A percentile compares a stretch with the other conserved stretches of the same genome.
Conservation (phyloP, 176 grass and related monocot species). For the Tillandsia fasciculata region DNA sequence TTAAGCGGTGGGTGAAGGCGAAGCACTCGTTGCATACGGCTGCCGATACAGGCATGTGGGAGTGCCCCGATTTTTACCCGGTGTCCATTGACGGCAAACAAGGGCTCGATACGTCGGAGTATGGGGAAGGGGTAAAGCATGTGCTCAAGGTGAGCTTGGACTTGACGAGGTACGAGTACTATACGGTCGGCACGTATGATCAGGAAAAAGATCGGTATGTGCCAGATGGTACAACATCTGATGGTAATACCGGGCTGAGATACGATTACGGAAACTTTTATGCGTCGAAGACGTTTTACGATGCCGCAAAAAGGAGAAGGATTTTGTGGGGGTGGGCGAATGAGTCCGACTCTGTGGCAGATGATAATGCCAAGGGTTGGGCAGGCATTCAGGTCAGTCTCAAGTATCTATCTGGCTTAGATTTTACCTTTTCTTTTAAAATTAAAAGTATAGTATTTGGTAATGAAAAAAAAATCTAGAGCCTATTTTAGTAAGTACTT, state of each 20-base stretch:
- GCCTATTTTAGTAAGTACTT: no score
- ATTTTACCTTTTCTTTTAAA: no score
- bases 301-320: conserved; percentile 41
- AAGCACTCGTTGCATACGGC: conserved; percentile 53
- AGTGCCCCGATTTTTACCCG: conserved; percentile 82
- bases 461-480: no score
- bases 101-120: conserved; percentile 35
- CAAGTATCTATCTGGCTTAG: no score
- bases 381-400: conserved; percentile 55
- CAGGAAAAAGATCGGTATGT: conserved; percentile 31
- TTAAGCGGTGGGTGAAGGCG: conserved; percentile 41
- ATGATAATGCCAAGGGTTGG: conserved; percentile 64
- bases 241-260: conserved; percentile 32
- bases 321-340: conserved; percentile 86
- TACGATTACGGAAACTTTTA: conserved; percentile 91
- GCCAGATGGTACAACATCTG: conserved; percentile 40
- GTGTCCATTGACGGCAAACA: conserved; percentile 10
- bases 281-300: conserved; percentile 82
- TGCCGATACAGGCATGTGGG: conserved; percentile 62
- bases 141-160: conserved; percentile 84
- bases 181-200: conserved; percentile 60
- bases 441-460: no score
- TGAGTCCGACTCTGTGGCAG: conserved; percentile 42
- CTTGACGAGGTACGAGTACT: conserved; percentile 54
- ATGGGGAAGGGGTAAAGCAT: conserved; percentile 27